Evolutionary conservation across 495 filamentous ascomycete species (phyloP), one percentile per base, ranked within the genome.

Genomic region (Zalerion maritima): DNA sequence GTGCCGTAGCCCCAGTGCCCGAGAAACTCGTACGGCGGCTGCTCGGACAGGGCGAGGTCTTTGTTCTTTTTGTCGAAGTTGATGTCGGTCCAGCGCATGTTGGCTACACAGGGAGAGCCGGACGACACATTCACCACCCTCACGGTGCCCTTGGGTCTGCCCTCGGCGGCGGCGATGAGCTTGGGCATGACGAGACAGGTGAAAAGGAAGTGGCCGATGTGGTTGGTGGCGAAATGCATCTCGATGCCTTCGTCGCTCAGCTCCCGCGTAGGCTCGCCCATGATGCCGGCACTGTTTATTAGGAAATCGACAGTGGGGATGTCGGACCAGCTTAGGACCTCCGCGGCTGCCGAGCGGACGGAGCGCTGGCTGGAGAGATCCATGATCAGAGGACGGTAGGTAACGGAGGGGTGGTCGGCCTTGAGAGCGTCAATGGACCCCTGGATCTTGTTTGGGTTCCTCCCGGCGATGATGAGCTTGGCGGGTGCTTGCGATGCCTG

Each of bases 221-320:
- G 65, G 41, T 73, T 73, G 12, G 58, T 62, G 6, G 56, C 71
- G 18, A 76, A 64, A 31, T 74, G 69, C 24, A 58, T 52, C 38
- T 76, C 73, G 11, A 62, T 32, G 1, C 60, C 55, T 20, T 61
- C 53, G 18, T 35, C 36, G 24, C 34, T 54, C 10, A 51, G 29
- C 2, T 32, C 42, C 22, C 38, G 37, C 24, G 54, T 33, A 8
- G 36, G 35, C n/a, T 50, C 24, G 2, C 43, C 47, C 41, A 56
- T 55, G 1, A 63, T 39, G 10, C 49, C 65, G 2, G 64, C 65
- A 35, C 57, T 68, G 32, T 57, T 52, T 31, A 69, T 46, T 8
- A 67, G 26, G 35, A 67, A 40, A 36, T 63, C 51, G n/a, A 69
- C 18, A 10, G 38, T 40, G 2, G 48, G 47, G 10, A 50, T 27